Percentiles rank a stretch among this genome's conserved stretches.
These are phyloP conservation scores for Hemileia vastatrix DNA, from an alignment of 1,284 basidiomycete genomes.

Conservation along the genomic window DNA sequence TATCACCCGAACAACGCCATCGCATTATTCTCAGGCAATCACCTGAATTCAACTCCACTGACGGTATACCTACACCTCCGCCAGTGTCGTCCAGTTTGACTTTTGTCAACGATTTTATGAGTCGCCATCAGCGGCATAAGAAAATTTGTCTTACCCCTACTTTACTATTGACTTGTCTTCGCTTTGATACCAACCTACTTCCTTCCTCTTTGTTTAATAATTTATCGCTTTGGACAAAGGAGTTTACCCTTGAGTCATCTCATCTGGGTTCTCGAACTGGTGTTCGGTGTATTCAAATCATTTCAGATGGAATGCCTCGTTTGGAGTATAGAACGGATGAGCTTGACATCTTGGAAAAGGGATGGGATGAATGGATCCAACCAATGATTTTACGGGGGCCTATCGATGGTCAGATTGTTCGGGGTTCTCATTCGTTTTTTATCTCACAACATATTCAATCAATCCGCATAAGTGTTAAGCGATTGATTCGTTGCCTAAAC, in stretches of 20 bases:
- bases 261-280: constrained; percentile 4
- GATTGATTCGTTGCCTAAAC: too few relatives aligned
- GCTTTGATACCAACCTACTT: constrained; percentile 8
- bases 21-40: background rate
- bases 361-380: background rate
- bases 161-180: constrained; percentile 17
- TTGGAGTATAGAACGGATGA: background rate
- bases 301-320: constrained; percentile 6
- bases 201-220: constrained; percentile 2
- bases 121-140: constrained; percentile 1
- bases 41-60: background rate
- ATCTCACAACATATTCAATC: constrained; percentile 14
- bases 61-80: background rate
- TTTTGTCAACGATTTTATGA: constrained; percentile 20
- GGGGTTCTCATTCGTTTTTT: constrained; percentile 2
- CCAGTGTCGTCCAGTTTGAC: constrained; percentile 2
- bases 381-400: constrained; percentile 18
- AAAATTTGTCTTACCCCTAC: background rate
- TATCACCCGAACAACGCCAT: too few relatives aligned
- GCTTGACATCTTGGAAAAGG: constrained; percentile 1
- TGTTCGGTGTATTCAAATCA: constrained; percentile 9
- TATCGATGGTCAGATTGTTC: constrained; percentile 9
- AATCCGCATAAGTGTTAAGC: constrained; percentile 10
- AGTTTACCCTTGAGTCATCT: constrained; percentile 1
- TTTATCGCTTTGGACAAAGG: background rate